Conservation (phyloP, 169 alveolate genomes). For the Cryptosporidium xiaoi region DNA sequence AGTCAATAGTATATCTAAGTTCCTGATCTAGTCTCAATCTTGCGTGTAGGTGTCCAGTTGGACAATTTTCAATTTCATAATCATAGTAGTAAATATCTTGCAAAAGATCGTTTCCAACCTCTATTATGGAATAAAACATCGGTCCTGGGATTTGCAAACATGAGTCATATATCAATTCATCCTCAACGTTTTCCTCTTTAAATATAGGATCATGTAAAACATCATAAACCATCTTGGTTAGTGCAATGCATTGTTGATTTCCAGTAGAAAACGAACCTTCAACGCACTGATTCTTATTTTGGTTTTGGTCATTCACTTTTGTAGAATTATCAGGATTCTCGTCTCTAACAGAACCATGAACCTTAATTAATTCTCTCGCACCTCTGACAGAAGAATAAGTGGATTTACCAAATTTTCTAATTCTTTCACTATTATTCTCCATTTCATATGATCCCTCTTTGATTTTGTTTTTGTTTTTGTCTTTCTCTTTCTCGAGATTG, state of each 20-base stretch:
- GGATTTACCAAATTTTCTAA: slow-evolving; percentile 64
- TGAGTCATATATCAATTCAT: neutral
- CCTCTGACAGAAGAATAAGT: slow-evolving; percentile 65
- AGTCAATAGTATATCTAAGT: slow-evolving; percentile 48
- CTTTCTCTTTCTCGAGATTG: neutral
- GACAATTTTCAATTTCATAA: slow-evolving; percentile 71
- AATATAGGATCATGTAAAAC: slow-evolving; percentile 18
- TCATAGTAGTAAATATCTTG: slow-evolving; percentile 57
- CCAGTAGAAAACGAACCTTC: slow-evolving; percentile 4
- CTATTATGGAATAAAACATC: slow-evolving; percentile 53
- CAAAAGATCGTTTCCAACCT: slow-evolving; percentile 57
- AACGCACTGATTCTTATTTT: neutral
- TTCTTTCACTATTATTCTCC: slow-evolving; percentile 14
- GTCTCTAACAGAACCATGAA: slow-evolving; percentile 37
- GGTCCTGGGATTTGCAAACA: slow-evolving; percentile 45
- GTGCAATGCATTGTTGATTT: slow-evolving; percentile 4
- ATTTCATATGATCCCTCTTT: slow-evolving; percentile 10
- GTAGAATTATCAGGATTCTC: slow-evolving; percentile 15
- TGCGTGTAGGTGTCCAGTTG: slow-evolving; percentile 72
- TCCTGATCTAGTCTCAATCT: slow-evolving; percentile 66
- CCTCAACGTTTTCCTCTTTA: neutral
- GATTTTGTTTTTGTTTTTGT: slow-evolving; percentile 3
- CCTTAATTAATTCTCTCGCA: slow-evolving; percentile 63
- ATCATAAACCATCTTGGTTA: slow-evolving; percentile 37
- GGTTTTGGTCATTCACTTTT: slow-evolving; percentile 5